Percentiles rank a stretch among this genome's conserved stretches.
phyloP scores from a whole-genome alignment of 306 rosid genomes.

The Notholithocarpus densiflorus region DNA sequence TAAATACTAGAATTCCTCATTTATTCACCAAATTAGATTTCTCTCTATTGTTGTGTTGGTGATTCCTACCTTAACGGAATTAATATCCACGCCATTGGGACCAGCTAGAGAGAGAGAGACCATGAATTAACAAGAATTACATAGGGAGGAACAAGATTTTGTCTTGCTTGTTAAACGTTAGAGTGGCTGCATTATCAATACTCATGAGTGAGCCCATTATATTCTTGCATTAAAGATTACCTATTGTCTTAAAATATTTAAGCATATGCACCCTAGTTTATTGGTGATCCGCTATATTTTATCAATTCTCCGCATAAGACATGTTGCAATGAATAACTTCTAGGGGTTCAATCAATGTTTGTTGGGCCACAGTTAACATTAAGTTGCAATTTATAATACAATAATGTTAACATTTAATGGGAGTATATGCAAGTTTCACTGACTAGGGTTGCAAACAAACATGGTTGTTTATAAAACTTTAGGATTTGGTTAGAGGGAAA shows the following conservation, averaged over 20 bases:
- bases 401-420: no score
- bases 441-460: no score
- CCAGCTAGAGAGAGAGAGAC: neutral
- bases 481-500: no score
- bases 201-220: neutral
- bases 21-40: no score
- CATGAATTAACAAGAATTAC: neutral
- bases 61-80: no score
- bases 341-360: neutral
- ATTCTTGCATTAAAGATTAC: neutral
- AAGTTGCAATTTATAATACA: no score
- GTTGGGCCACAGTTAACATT: no score
- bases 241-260: neutral
- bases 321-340: neutral
- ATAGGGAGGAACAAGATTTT: neutral
- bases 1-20: no score
- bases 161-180: neutral
- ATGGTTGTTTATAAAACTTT: no score
- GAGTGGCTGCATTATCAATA: neutral
- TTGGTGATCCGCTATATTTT: neutral
- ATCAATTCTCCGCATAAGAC: neutral
- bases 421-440: no score
- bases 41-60: no score
- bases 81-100: no score
- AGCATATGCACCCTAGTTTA: neutral